Evolutionary conservation across 371 early-diverging fungal species (phyloP).

Genomic region (Nematocida minor): DNA sequence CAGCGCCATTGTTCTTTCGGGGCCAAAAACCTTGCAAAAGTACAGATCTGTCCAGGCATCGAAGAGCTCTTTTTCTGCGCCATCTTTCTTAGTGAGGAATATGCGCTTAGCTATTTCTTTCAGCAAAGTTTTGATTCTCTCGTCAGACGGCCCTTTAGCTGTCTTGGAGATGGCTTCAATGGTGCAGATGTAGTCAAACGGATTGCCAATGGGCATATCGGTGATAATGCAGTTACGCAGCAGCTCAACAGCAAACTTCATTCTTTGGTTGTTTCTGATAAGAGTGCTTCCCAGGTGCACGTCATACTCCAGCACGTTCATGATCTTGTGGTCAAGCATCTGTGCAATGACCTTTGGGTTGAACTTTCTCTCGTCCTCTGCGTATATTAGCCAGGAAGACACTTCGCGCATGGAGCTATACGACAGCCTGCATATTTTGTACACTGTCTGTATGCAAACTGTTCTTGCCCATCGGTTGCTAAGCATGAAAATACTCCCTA

Average conservation of each 20-base stretch:
- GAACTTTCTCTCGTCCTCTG: slow-evolving; percentile 59
- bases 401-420: slow-evolving; percentile 60
- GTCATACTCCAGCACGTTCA: slow-evolving; percentile 63
- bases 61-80: slow-evolving; percentile 23
- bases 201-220: slow-evolving; percentile 55
- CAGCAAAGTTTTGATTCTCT: slow-evolving; percentile 27
- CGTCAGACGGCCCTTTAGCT: slow-evolving; percentile 43
- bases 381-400: slow-evolving; percentile 64
- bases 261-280: slow-evolving; percentile 36
- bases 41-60: slow-evolving; percentile 9
- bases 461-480: slow-evolving; percentile 30
- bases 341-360: slow-evolving; percentile 55
- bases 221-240: slow-evolving; percentile 49
- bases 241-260: slow-evolving; percentile 56
- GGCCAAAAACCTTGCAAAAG: slow-evolving; percentile 11
- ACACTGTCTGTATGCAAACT: slow-evolving; percentile 48
- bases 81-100: slow-evolving; percentile 33
- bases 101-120: slow-evolving; percentile 44
- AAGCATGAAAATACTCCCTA: slow-evolving; percentile 51
- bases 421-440: slow-evolving; percentile 59
- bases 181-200: slow-evolving; percentile 65
- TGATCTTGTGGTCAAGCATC: slow-evolving; percentile 62
- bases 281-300: slow-evolving; percentile 56
- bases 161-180: slow-evolving; percentile 62
- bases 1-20: not conserved